Evolutionary conservation across 306 rosid species (phyloP).

Genomic region (Psophocarpus tetragonolobus): DNA sequence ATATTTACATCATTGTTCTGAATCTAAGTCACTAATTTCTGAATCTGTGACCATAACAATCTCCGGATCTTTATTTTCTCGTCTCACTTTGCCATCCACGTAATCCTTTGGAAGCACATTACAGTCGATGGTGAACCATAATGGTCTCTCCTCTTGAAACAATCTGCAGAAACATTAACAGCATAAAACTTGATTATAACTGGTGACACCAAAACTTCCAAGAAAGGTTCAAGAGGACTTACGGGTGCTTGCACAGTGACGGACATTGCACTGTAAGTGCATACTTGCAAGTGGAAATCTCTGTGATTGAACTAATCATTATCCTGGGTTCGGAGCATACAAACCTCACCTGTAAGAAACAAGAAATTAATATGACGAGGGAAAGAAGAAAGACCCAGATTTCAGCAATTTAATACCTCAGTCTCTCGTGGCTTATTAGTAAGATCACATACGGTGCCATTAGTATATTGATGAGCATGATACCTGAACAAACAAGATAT

Average conservation of each 20-base stretch:
- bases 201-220: neutral
- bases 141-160: conserved; percentile 92
- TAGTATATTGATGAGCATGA: conserved; percentile 89
- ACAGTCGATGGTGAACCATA: conserved; percentile 84
- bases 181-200: neutral
- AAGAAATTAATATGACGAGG: conserved; percentile 24
- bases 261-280: conserved; percentile 92
- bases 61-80: conserved; percentile 39
- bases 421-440: conserved; percentile 88
- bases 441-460: conserved; percentile 90
- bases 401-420: conserved; percentile 56
- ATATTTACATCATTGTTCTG: conserved; percentile 48
- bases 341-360: conserved; percentile 76
- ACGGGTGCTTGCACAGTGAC: conserved; percentile 90
- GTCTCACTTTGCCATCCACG: conserved; percentile 50
- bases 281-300: conserved; percentile 96
- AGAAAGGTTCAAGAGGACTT: conserved; percentile 42
- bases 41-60: conserved; percentile 59
- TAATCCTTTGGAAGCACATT: conserved; percentile 65
- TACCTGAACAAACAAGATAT: conserved; percentile 56
- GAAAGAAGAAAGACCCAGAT: conserved; percentile 7
- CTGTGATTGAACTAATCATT: conserved; percentile 88
- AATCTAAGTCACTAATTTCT: conserved; percentile 54
- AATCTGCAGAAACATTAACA: conserved; percentile 49
- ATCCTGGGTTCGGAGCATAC: conserved; percentile 84